Conservation (phyloP, 352 stramenopile genomes). For the Globisporangium alternatum region DNA sequence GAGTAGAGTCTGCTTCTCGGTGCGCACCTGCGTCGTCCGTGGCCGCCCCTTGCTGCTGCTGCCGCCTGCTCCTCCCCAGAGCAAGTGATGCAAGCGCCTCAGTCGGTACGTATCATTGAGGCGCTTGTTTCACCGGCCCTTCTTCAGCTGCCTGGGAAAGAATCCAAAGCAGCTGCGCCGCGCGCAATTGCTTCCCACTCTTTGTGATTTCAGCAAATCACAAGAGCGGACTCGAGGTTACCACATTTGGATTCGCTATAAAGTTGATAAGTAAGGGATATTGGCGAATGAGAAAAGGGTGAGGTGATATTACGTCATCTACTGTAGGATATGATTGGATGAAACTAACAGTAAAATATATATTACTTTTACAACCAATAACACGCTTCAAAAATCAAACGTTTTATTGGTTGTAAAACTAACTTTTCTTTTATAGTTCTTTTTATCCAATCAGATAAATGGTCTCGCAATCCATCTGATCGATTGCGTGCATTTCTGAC, state of each 20-base stretch:
- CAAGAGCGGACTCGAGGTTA: not conserved
- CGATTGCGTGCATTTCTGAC: no score
- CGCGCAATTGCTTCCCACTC: not conserved
- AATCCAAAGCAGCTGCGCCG: slow-evolving; percentile 7
- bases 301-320: not conserved
- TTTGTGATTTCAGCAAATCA: not conserved
- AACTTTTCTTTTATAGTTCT: no score
- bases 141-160: not conserved
- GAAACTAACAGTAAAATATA: not conserved
- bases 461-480: no score
- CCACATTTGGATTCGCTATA: not conserved
- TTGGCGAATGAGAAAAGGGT: not conserved
- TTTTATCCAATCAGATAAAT: no score
- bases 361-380: no score
- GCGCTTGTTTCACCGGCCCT: not conserved
- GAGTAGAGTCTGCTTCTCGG: no score
- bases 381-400: no score
- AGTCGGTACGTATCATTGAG: not conserved
- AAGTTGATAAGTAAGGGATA: not conserved
- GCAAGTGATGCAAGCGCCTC: not conserved
- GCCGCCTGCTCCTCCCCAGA: not conserved
- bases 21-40: no score
- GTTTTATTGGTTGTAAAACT: no score
- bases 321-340: not conserved
- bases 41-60: no score